Conservation (phyloP, 305 asterid genomes). For the Fraxinus sp. region DNA sequence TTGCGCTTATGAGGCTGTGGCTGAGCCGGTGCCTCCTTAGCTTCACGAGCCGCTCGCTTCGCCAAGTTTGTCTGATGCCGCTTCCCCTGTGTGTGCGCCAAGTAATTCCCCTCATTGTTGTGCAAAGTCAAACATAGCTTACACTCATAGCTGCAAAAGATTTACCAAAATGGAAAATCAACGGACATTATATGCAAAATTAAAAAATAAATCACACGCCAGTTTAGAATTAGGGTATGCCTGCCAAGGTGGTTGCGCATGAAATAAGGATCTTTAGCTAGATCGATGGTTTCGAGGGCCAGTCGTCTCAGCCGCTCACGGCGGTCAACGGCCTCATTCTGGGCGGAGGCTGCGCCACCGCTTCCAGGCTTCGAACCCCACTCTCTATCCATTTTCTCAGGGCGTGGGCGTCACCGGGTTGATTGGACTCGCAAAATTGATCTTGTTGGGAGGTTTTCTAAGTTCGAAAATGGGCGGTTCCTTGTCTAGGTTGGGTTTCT, state of each 20-base stretch:
- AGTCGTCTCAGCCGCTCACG: conserved; percentile 87
- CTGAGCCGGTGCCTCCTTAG: conserved; percentile 94
- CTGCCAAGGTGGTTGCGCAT: conserved; percentile 98
- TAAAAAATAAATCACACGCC: not conserved
- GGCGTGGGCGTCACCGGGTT: not conserved
- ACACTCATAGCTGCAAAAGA: conserved; percentile 70
- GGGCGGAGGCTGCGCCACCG: conserved; percentile 96
- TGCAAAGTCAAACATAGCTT: conserved; percentile 91
- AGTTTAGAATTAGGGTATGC: conserved; percentile 34
- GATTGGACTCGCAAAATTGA: not conserved
- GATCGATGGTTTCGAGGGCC: conserved; percentile 88
- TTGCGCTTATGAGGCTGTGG: conserved; percentile 98
- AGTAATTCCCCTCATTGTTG: conserved; percentile 95
- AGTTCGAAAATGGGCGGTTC: not conserved
- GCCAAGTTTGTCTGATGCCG: conserved; percentile 98
- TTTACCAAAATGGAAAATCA: not conserved
- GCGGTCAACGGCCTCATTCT: conserved; percentile 92
- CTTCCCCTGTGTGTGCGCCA: conserved; percentile 97
- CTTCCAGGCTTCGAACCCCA: conserved; percentile 99
- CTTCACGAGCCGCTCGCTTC: conserved; percentile 97
- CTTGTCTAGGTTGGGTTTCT: not conserved
- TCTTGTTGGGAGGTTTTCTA: not conserved
- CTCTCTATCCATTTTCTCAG: conserved; percentile 68
- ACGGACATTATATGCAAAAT: not conserved
- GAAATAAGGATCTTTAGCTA: conserved; percentile 93